Base-by-base conservation (phyloP, 169 alveolate species). In the Plasmodium malariae region DNA sequence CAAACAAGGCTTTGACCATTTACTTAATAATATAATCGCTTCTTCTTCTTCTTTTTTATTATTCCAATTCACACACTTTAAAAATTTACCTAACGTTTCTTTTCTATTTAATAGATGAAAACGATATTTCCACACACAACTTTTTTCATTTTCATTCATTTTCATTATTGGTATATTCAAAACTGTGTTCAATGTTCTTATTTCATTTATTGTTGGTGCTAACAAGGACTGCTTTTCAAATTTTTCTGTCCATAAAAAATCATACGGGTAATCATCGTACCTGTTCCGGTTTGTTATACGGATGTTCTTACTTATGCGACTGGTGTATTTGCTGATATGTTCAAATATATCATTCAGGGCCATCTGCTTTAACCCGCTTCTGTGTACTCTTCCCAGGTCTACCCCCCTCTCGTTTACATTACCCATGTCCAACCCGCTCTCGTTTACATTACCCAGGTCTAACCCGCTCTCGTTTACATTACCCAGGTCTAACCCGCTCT, bases 61-160 rank as follows among this genome's bases (percentile, higher is more conserved):
- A 0, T 59, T 43, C 92, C 93, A 93, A 34, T 93, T 89, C 9
- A 92, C 89, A 36, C 83, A 92, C 34, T 94, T 91, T 3, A 93
- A 43, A 19, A 93, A 88, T 24, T 78, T 80, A 6, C 92, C 72
- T 28, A 93, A 36, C 0, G 95, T 69, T 7, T 88, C 93, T 24
- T 76, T 65, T 19, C 89, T 54, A 45, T 71, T 88, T 17, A 91
- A 30, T 57, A 93, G 40, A 2, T 71, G 91, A 3, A 67, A 87
- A 32, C 87, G 69, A 59, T 86, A 93, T 14, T 69, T 74, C 93
- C 94, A 93, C 36, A 93, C 32, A 45, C 92, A 67, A 26, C 30
- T 43, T 40, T 92, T 93, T 34, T 89, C 91, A 12, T 57, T 26
- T 7, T 89, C 88, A 68, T 88, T 88, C 40, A 89, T 68, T 51